Conservation (phyloP, 2,329 filamentous ascomycete species). For the Pyrenochaeta sp. region DNA sequence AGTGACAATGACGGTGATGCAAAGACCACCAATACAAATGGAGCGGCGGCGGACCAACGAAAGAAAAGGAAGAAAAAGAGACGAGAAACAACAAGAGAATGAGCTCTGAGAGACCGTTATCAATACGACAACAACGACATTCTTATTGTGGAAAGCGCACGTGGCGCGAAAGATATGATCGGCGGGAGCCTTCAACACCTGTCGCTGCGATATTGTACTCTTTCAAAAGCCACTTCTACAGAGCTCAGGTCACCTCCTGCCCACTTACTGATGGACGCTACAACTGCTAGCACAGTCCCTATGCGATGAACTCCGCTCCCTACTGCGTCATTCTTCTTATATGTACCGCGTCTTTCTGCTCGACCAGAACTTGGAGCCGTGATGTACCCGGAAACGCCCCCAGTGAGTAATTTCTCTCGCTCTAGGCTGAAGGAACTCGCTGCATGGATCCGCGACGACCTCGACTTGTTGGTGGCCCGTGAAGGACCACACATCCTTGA, state of each 20-base stretch:
- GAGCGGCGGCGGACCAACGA: not conserved
- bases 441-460: constrained; percentile 58
- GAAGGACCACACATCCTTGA: constrained; percentile 54
- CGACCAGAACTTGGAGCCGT: constrained; percentile 1
- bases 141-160: not conserved
- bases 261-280: not conserved
- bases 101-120: not conserved
- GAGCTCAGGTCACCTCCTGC: not conserved
- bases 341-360: not conserved
- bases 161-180: not conserved
- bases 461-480: constrained; percentile 56
- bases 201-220: not conserved
- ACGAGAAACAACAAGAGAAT: constrained; percentile 16
- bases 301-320: not conserved
- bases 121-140: not conserved
- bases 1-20: constrained; percentile 42
- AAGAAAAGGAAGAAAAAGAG: constrained; percentile 34
- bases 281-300: not conserved
- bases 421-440: constrained; percentile 47
- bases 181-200: not conserved
- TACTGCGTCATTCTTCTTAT: not conserved
- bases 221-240: constrained; percentile 2
- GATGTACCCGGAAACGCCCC: constrained; percentile 16
- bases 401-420: constrained; percentile 31
- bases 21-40: constrained; percentile 4